Evolutionary conservation across 2,329 filamentous ascomycete genomes (phyloP), one percentile per base, ranked within the genome.

Genomic region (Xylaria sp.): DNA sequence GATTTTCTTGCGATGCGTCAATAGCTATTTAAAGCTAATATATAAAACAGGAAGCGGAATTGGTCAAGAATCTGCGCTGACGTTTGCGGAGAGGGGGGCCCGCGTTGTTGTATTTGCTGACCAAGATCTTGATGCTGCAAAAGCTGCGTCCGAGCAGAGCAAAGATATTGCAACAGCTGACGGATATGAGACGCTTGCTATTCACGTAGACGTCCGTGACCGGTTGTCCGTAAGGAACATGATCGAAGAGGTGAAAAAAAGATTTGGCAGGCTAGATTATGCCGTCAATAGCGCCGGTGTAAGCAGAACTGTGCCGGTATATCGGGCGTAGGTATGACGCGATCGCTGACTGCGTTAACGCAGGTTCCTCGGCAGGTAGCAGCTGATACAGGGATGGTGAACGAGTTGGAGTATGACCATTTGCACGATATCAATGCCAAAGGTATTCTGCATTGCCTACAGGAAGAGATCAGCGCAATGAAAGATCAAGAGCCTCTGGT

Each of bases 341-440:
- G 10, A 11, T 39, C 13, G 36, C 36, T 39, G 36, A 39, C 13
- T 39, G 9, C 5, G 9, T 5, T 29, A 44, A 33, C 51, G 27
- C 36, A 67, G 65, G 22, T 65, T 27, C 61, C 65, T 17, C 65
- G 50, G n/a, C 20, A 29, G 49, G 44, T 31, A 11, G 65, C 39
- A 22, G 61, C 56, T 22, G 57, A 65, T 20, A 50, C 45, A 2
- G 7, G 44, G 17, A 67, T 22, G 22, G 59, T 71, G 1, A 45
- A 69, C 13, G 69, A 72, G 13, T 27, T 57, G 1, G 67, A 72
- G 50, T 72, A 70, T n/a, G 67, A 71, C 15, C 5, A 64, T 0
- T 38, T 72, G 42, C 69, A 72, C 29, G 69, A 67, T 22, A 36
- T 71, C 11, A 70, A 73, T 50, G 65, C 68, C 1, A 73, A 70